Base-by-base conservation (phyloP, 208 protist genomes). In the Naegleria lovaniensis region DNA sequence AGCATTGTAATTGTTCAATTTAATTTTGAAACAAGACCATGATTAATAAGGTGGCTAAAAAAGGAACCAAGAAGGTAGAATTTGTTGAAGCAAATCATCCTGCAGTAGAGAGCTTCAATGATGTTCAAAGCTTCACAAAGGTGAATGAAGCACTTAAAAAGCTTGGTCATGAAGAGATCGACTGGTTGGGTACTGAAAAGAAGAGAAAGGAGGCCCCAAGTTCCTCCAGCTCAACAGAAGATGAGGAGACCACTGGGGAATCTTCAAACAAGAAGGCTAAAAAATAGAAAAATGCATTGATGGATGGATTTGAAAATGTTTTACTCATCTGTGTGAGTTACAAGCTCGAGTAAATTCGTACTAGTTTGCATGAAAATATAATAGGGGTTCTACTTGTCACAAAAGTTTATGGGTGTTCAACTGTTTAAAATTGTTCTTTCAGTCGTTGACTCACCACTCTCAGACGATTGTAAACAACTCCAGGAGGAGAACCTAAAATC, bases 381-480 rank as follows among this genome's bases (percentile, higher is more conserved):
- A n/a, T n/a, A n/a, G n/a, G n/a, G n/a, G n/a, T n/a, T n/a, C n/a
- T n/a, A n/a, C n/a, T 48, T 48, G 43, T 48, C 43, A 48, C 43
- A 75, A 29, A 3, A 75, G 52, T 58, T 58, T 22, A 58, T 58
- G 52, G 52, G 16, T 58, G 6, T n/a, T 75, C 16, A 6, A 39
- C 15, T 6, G 0, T 38, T 89, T 95, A 99, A 92, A 98, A 98
- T 29, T 96, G 94, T 92, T 99, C 97, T 90, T 97, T 98, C 15
- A 99, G 96, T 58, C 98, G 94, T 83, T 96, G 96, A 92, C 98
- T 97, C 36, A 99, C 96, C 83, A 96, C 94, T 76, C 97, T 96
- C 55, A 99, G 95, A 85, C 98, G 97, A 16, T 96, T 98, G 94
- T 99, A 99, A 83, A 99, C 98, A 95, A 99, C 99, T 48, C 96